These are phyloP conservation scores for Plantago elongata DNA, from an alignment of 257 asterid species.

Conservation along the genomic window DNA sequence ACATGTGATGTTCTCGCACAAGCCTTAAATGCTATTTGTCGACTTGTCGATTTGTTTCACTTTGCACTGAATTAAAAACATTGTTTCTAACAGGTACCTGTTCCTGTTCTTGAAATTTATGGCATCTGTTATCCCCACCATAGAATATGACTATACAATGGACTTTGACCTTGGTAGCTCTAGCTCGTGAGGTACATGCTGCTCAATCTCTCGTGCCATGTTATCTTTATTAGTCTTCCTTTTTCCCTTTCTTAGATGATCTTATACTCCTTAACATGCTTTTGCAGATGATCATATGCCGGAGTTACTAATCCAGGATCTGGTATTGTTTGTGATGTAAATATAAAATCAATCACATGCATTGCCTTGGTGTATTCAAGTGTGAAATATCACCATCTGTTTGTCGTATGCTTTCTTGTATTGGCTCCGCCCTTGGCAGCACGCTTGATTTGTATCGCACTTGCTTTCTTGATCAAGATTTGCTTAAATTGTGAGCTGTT, in stretches of 20 bases:
- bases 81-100: conserved; percentile 41
- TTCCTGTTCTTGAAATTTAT: conserved; percentile 62
- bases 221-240: background rate
- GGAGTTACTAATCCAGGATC: background rate
- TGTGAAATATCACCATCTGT: too few relatives aligned
- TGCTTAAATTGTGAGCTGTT: too few relatives aligned
- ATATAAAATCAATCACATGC: background rate
- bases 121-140: conserved; percentile 91
- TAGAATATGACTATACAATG: conserved; percentile 93
- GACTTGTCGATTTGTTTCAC: background rate
- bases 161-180: conserved; percentile 95
- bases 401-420: too few relatives aligned
- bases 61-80: background rate
- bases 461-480: too few relatives aligned
- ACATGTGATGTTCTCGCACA: background rate
- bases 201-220: background rate
- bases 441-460: too few relatives aligned
- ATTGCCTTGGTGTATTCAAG: too few relatives aligned
- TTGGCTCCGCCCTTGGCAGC: too few relatives aligned
- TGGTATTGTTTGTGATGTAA: background rate
- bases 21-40: background rate
- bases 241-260: background rate
- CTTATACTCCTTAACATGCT: too few relatives aligned
- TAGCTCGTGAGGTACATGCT: conserved; percentile 41
- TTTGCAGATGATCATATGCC: background rate